phyloP scores from a whole-genome alignment of 2,329 filamentous ascomycete genomes.

The Nigrospora sphaerica region DNA sequence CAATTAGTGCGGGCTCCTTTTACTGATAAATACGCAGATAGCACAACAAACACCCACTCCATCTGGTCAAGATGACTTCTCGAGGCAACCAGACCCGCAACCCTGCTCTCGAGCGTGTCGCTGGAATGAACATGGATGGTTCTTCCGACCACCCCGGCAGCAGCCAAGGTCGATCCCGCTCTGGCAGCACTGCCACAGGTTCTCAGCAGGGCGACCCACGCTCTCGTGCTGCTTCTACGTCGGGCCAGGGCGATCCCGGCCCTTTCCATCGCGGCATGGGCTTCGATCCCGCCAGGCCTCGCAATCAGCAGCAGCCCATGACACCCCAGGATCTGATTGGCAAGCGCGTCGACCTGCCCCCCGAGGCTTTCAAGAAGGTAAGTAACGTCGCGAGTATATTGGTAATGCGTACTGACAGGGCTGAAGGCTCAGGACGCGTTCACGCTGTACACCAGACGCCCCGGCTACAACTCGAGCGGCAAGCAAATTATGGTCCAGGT shows the following conservation, averaged over 20 bases:
- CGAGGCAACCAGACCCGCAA: constrained; percentile 3
- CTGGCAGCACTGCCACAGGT: not conserved
- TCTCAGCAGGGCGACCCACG: not conserved
- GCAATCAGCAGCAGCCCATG: not conserved
- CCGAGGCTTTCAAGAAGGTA: constrained; percentile 45
- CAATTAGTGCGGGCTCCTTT: too few species aligned
- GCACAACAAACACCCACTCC: too few species aligned
- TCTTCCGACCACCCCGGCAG: constrained; percentile 8
- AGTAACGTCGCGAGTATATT: constrained; percentile 8
- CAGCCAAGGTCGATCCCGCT: constrained; percentile 1
- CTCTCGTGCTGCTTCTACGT: not conserved
- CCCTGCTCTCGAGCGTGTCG: constrained; percentile 5
- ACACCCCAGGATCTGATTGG: constrained; percentile 14
- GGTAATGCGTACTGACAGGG: not conserved
- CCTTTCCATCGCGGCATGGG: constrained; percentile 3
- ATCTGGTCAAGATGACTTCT: too few species aligned
- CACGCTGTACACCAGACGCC: constrained; percentile 36
- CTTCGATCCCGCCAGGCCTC: constrained; percentile 20
- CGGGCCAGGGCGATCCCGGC: constrained; percentile 1
- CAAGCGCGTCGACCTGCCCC: constrained; percentile 49
- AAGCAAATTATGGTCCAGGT: constrained; percentile 48
- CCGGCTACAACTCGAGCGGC: constrained; percentile 49
- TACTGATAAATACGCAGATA: too few species aligned
- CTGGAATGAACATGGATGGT: constrained; percentile 11
- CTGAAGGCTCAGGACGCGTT: constrained; percentile 5